phyloP scores from a whole-genome alignment of 176 grass and related monocot species.

The Oryza brachyantha region DNA sequence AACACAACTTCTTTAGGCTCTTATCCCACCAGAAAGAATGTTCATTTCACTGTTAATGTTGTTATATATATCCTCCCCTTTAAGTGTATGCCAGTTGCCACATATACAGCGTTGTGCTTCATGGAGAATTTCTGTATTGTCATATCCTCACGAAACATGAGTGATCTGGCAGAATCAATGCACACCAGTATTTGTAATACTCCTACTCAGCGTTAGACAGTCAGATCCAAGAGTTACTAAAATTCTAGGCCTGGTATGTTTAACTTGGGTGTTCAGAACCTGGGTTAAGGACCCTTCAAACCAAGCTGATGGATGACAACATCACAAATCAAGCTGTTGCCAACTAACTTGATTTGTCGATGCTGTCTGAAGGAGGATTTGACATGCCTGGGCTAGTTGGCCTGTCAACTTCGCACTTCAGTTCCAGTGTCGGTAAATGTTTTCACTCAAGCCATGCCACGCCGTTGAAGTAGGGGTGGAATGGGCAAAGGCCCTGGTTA shows the following conservation, averaged over 20 bases:
- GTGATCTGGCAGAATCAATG: background rate
- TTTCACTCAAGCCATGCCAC: background rate
- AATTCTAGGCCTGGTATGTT: background rate
- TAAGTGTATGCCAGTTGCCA: conserved; percentile 16
- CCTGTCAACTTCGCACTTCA: background rate
- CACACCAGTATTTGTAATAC: background rate
- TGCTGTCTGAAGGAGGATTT: background rate
- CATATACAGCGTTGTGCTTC: conserved; percentile 14
- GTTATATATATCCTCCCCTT: conserved; percentile 22
- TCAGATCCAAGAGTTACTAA: background rate
- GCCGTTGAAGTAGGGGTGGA: background rate
- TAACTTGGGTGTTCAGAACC: background rate
- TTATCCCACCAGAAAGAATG: background rate
- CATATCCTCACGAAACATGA: background rate
- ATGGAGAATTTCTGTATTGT: background rate
- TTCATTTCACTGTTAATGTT: conserved; percentile 3
- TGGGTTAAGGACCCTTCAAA: background rate
- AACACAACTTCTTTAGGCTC: conserved; percentile 37
- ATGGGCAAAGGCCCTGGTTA: too few relatives aligned
- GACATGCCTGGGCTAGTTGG: background rate
- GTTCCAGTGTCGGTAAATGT: background rate
- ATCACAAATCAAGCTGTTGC: background rate
- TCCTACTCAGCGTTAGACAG: too few relatives aligned
- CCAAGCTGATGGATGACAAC: background rate
- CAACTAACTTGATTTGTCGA: background rate